Evolutionary conservation across 2,329 filamentous ascomycete species (phyloP), one percentile per base, ranked within the genome.

Genomic region (Ciborinia camelliae): DNA sequence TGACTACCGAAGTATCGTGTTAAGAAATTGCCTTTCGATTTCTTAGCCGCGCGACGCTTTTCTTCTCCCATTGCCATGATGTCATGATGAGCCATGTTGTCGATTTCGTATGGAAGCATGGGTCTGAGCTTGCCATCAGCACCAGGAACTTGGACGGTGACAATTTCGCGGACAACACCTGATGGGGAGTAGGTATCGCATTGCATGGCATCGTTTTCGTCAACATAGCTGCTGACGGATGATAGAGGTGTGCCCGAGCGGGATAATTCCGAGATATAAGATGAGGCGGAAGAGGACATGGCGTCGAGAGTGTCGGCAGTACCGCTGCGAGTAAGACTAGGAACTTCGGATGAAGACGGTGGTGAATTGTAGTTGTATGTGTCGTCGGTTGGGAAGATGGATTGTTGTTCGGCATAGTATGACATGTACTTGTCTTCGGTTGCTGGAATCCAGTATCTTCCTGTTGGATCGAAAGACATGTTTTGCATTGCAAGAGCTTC

Each of bases 271-370:
- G 73, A 71, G 23, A 72, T 68, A 62, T 75, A 75, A 23, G 75
- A 75, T 18, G 74, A 73, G 28, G 70, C 69, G 1, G 74, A 76
- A 30, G 74, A 76, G 39, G 73, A 74, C 55, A 71, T 66, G 30
- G 72, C 67, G 37, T 68, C 71, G 54, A 70, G 66, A 43, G 69
- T 71, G 55, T 74, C 73, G 35, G 66, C 64, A 10, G 74, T 76
- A 50, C 72, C 72, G 48, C 72, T 74, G 60, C 74, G 74, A 23
- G 71, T 71, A 35, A 77, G 74, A 57, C 65, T 71, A 12, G 76
- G 76, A 28, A 77, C 69, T 51, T 76, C 75, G n/a, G 70, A 70
- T 4, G 73, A 70, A 14, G 73, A 73, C 14, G 76, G 76, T 53
- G 76, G 75, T 14, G 76, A 77, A 66, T 70, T 69, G 30, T 63